Evolutionary conservation across 2,329 filamentous ascomycete species (phyloP).

Genomic region (Coniochaeta sp.): DNA sequence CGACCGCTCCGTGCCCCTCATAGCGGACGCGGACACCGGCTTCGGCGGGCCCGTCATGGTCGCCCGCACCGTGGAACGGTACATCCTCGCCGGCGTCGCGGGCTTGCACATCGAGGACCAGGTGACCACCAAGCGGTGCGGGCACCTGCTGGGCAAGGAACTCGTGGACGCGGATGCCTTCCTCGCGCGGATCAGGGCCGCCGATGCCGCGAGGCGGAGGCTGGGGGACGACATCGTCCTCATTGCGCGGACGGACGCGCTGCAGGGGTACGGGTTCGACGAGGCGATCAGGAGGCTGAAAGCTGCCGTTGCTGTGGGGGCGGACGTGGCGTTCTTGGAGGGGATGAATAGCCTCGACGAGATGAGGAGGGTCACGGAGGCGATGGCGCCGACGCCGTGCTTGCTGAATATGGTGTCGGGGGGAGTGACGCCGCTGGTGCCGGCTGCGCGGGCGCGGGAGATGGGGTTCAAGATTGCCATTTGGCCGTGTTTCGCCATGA

Average conservation of each 20-base stretch:
- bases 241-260: slow-evolving; percentile 57
- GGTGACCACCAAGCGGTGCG: slow-evolving; percentile 57
- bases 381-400: slow-evolving; percentile 20
- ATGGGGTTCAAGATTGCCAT: slow-evolving; percentile 25
- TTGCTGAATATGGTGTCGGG: slow-evolving; percentile 25
- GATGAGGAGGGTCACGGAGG: slow-evolving; percentile 9
- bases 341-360: slow-evolving; percentile 46
- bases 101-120: slow-evolving; percentile 59
- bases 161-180: slow-evolving; percentile 46
- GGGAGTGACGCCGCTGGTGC: slow-evolving; percentile 24
- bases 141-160: slow-evolving; percentile 55
- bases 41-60: slow-evolving; percentile 48
- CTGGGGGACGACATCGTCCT: slow-evolving; percentile 52
- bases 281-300: slow-evolving; percentile 44
- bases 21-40: slow-evolving; percentile 55
- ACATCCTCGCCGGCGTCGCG: slow-evolving; percentile 48
- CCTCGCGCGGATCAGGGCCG: slow-evolving; percentile 48
- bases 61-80: slow-evolving; percentile 39
- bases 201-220: slow-evolving; percentile 38
- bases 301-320: slow-evolving; percentile 45
- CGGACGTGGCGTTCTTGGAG: slow-evolving; percentile 55
- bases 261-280: slow-evolving; percentile 50
- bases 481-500: slow-evolving; percentile 23
- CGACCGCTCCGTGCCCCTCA: slow-evolving; percentile 47
- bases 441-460: slow-evolving; percentile 16